These are phyloP conservation scores for Morella rubra DNA, from an alignment of 306 rosid species.

Conservation along the genomic window DNA sequence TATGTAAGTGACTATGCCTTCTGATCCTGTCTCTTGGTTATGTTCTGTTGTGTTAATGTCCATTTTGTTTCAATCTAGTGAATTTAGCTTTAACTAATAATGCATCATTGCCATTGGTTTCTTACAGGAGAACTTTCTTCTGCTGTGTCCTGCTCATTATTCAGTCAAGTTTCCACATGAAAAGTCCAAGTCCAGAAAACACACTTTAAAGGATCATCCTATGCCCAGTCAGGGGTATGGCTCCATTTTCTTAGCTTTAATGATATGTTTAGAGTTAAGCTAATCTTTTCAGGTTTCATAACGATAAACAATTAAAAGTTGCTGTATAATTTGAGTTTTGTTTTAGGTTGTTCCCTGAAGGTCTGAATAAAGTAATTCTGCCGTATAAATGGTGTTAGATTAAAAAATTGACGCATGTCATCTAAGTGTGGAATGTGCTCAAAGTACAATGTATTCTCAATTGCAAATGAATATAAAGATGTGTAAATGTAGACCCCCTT, in stretches of 20 bases:
- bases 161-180: slow-evolving; percentile 64
- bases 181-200: slow-evolving; percentile 45
- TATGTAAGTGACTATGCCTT: slow-evolving; percentile 32
- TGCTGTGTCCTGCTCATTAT: slow-evolving; percentile 84
- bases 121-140: slow-evolving; percentile 62
- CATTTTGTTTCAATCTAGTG: slow-evolving; percentile 13
- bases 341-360: background rate
- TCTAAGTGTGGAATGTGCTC: too few relatives aligned
- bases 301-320: background rate
- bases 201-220: slow-evolving; percentile 24
- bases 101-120: slow-evolving; percentile 18
- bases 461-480: background rate
- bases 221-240: slow-evolving; percentile 30
- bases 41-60: background rate
- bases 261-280: background rate
- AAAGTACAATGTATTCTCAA: background rate
- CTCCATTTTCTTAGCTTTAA: background rate
- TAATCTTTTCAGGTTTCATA: background rate
- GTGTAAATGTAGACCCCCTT: background rate
- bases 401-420: background rate
- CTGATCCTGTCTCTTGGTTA: background rate
- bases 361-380: too few relatives aligned
- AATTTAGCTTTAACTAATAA: slow-evolving; percentile 10
- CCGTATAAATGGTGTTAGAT: background rate
- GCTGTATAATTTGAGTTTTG: background rate